These are phyloP conservation scores for Fusarium lyarnte DNA, from an alignment of 2,329 filamentous ascomycete species.

Conservation along the genomic window DNA sequence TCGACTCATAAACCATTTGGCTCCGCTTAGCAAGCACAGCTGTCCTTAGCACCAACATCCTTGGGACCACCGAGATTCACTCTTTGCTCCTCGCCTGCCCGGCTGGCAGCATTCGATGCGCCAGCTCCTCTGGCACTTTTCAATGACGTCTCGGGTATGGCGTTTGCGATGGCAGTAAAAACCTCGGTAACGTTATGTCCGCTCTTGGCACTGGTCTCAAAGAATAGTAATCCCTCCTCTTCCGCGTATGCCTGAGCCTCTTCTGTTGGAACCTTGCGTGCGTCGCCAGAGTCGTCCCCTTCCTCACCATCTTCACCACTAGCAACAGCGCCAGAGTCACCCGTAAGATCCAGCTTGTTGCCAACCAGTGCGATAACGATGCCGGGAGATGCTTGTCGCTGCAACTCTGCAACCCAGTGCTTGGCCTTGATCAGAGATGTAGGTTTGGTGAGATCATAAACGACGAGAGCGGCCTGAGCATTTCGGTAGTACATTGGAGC, in stretches of 20 bases:
- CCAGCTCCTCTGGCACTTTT: constrained; percentile 84
- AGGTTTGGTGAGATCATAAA: constrained; percentile 98
- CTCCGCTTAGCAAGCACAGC: constrained; percentile 79
- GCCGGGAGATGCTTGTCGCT: constrained; percentile 93
- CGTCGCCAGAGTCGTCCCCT: constrained; percentile 73
- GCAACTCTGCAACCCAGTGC: constrained; percentile 98
- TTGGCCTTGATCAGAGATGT: constrained; percentile 96
- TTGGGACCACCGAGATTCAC: constrained; percentile 83
- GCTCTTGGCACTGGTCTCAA: constrained; percentile 97
- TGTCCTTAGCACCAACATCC: constrained; percentile 83
- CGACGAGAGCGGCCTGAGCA: constrained; percentile 94
- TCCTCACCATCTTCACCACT: constrained; percentile 63
- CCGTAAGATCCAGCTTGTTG: constrained; percentile 93
- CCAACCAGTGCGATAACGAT: constrained; percentile 97
- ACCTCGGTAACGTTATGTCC: constrained; percentile 94
- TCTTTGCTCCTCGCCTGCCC: constrained; percentile 73
- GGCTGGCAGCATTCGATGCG: constrained; percentile 68
- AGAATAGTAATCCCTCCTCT: constrained; percentile 93
- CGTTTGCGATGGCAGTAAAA: constrained; percentile 97
- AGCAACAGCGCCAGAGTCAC: constrained; percentile 59
- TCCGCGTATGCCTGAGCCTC: constrained; percentile 95
- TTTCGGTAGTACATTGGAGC: constrained; percentile 99
- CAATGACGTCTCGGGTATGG: constrained; percentile 94
- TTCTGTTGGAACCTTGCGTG: constrained; percentile 87
- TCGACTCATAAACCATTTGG: neutral